Evolutionary conservation across 2,329 filamentous ascomycete genomes (phyloP).

Genomic region (Colletotrichum nymphaeae): DNA sequence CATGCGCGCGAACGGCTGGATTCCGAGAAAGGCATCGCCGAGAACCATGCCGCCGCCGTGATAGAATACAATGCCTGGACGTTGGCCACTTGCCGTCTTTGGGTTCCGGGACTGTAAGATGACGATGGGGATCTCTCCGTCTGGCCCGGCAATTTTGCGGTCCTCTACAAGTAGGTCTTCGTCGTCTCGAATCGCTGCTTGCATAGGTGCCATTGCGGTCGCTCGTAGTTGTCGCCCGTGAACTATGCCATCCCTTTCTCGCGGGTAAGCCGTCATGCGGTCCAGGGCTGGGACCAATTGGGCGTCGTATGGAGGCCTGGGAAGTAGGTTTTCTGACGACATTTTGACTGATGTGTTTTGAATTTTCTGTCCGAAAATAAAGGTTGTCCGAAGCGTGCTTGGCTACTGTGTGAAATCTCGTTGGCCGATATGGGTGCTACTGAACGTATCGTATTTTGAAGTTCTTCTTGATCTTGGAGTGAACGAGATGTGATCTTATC

Average conservation of each 20-base stretch:
- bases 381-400: background rate
- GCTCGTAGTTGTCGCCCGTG: conserved; percentile 12
- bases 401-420: background rate
- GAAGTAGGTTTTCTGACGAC: background rate
- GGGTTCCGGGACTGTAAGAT: conserved; percentile 6
- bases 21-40: conserved; percentile 21
- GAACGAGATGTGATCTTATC: background rate
- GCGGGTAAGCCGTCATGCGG: conserved; percentile 4
- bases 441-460: background rate
- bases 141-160: conserved; percentile 15
- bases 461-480: background rate
- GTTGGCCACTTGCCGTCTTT: background rate
- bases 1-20: conserved; percentile 5
- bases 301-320: conserved; percentile 13
- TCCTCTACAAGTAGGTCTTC: conserved; percentile 9
- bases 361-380: background rate
- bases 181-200: conserved; percentile 21
- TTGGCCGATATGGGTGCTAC: background rate
- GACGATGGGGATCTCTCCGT: conserved; percentile 9
- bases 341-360: background rate
- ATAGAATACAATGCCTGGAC: conserved; percentile 18
- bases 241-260: background rate
- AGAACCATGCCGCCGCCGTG: conserved; percentile 29
- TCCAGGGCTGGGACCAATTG: conserved; percentile 11
- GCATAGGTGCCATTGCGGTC: conserved; percentile 3